phyloP scores from a whole-genome alignment of 305 asterid genomes.

The Solanum aculeatissimum region DNA sequence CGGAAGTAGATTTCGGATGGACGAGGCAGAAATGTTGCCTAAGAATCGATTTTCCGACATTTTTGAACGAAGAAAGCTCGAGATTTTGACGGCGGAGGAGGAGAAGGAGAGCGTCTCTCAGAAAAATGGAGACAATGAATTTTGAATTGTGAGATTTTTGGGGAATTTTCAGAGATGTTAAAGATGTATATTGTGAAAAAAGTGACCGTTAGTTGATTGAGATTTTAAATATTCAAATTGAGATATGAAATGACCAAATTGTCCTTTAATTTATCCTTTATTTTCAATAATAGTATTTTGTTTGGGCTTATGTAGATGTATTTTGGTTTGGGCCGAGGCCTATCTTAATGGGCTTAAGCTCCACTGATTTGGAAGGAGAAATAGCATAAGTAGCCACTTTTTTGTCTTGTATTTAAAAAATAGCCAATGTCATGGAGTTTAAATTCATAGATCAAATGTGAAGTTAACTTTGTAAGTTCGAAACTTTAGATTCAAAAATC shows the following conservation, averaged over 20 bases:
- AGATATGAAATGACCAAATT: conserved; percentile 5
- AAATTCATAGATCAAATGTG: no score
- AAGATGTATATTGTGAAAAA: neutral
- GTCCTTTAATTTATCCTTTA: conserved; percentile 12
- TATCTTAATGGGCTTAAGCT: conserved; percentile 23
- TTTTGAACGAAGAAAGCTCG: neutral
- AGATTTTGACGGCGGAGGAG: neutral
- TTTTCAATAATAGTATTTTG: neutral
- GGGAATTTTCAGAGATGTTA: neutral
- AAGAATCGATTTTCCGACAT: conserved; percentile 52
- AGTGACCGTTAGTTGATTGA: neutral
- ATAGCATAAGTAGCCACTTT: neutral
- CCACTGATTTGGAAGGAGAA: neutral
- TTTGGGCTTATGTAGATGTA: neutral
- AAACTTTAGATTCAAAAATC: neutral
- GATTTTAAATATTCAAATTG: conserved; percentile 15
- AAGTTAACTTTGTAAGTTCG: no score
- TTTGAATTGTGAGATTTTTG: neutral
- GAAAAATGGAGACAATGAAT: neutral
- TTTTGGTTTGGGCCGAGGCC: conserved; percentile 18
- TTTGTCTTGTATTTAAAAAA: neutral
- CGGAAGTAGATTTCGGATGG: conserved; percentile 48
- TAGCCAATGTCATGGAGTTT: neutral
- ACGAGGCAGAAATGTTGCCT: conserved; percentile 52
- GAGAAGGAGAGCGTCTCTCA: neutral